A percentile compares a stretch with the other conserved stretches of the same genome.
phyloP scores from a whole-genome alignment of 1,284 basidiomycete species.

The Afroboletus lepidellus region DNA sequence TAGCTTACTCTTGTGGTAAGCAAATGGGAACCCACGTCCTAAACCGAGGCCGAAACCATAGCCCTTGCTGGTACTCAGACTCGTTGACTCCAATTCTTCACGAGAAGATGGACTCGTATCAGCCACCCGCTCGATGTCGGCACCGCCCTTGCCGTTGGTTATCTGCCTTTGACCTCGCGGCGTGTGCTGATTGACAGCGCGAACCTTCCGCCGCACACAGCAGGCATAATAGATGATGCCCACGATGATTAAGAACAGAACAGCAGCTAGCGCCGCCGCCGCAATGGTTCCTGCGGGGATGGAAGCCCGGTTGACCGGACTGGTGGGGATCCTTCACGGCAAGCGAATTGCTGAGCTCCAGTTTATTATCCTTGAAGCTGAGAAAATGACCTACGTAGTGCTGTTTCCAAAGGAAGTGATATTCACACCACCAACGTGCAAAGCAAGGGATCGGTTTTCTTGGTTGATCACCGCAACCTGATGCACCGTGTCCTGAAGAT shows the following conservation, averaged over 20 bases:
- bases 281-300: constrained; percentile 56
- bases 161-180: background rate
- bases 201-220: constrained; percentile 44
- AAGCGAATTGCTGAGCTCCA: constrained; percentile 10
- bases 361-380: background rate
- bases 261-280: constrained; percentile 54
- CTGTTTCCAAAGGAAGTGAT: constrained; percentile 37
- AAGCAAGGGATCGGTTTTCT: constrained; percentile 46
- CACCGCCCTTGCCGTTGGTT: background rate
- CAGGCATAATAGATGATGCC: constrained; percentile 40
- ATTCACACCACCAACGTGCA: constrained; percentile 39
- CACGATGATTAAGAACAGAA: constrained; percentile 49
- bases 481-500: constrained; percentile 51
- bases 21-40: constrained; percentile 29
- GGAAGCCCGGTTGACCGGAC: constrained; percentile 12
- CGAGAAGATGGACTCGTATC: constrained; percentile 9
- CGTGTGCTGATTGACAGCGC: constrained; percentile 18
- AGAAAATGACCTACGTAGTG: constrained; percentile 26
- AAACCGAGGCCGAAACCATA: constrained; percentile 35
- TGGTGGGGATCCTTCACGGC: constrained; percentile 11
- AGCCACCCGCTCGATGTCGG: constrained; percentile 13
- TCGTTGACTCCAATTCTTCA: constrained; percentile 29
- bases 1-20: constrained; percentile 24
- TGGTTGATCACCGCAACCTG: constrained; percentile 54
- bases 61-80: constrained; percentile 32